Percentiles rank a stretch among this genome's conserved stretches.
Conservation (phyloP, 768 basidiomycete genomes). For the Suillus clintonianus region DNA sequence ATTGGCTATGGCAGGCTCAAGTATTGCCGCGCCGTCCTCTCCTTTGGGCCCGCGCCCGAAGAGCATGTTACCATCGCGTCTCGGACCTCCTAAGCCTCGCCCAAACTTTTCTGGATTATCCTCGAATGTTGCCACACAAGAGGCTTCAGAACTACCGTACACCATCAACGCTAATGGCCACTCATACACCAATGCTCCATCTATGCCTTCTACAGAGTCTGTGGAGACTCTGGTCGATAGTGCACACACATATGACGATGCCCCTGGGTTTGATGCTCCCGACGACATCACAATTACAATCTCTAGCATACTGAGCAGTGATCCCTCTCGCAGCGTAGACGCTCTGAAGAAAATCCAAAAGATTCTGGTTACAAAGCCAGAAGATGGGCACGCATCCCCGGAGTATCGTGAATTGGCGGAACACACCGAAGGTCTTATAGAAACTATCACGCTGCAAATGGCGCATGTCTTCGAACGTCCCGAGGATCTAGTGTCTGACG, state of each 20-base stretch:
- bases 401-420: slow-evolving; percentile 79
- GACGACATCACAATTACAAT: slow-evolving; percentile 81
- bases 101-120: slow-evolving; percentile 24
- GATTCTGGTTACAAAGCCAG: slow-evolving; percentile 75
- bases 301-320: slow-evolving; percentile 86
- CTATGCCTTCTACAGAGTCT: slow-evolving; percentile 22
- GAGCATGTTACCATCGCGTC: slow-evolving; percentile 72
- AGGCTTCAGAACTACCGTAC: slow-evolving; percentile 33
- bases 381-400: slow-evolving; percentile 65
- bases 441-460: slow-evolving; percentile 91
- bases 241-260: slow-evolving; percentile 26
- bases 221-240: slow-evolving; percentile 37
- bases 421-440: slow-evolving; percentile 81
- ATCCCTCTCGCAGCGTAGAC: slow-evolving; percentile 85
- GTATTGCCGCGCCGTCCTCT: slow-evolving; percentile 34
- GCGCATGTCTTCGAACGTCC: slow-evolving; percentile 86
- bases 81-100: slow-evolving; percentile 64
- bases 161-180: slow-evolving; percentile 19
- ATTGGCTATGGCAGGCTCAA: slow-evolving; percentile 16
- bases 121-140: slow-evolving; percentile 28
- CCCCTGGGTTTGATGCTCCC: slow-evolving; percentile 16
- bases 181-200: slow-evolving; percentile 12
- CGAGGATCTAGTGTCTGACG: slow-evolving; percentile 68
- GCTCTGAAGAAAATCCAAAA: slow-evolving; percentile 92
- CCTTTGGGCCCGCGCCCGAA: slow-evolving; percentile 54